Evolutionary conservation across 2,329 filamentous ascomycete species (phyloP).

Genomic region (Lachnellula subtilissima): DNA sequence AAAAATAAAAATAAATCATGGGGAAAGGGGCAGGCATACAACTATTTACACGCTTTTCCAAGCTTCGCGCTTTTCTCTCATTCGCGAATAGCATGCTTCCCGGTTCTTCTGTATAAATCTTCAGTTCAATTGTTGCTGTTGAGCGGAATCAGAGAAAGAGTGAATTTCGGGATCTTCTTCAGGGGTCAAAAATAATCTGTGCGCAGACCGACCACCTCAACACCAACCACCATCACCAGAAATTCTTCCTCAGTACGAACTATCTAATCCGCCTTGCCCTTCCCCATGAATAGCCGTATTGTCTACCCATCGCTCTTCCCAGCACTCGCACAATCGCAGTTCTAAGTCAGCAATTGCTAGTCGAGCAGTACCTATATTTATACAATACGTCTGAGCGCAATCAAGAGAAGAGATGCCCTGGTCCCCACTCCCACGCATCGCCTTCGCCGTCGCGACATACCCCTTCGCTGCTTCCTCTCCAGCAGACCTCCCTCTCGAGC

Average conservation of each 20-base stretch:
- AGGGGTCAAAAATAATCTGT: not conserved
- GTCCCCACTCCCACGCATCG: slow-evolving; percentile 93
- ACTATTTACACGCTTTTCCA: too few relatives aligned
- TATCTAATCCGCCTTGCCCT: not conserved
- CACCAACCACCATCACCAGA: not conserved
- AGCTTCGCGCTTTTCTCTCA: too few relatives aligned
- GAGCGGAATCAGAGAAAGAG: not conserved
- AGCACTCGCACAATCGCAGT: not conserved
- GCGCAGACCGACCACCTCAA: not conserved
- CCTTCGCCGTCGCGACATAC: slow-evolving; percentile 94
- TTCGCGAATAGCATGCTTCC: too few relatives aligned
- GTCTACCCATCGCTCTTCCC: slow-evolving; percentile 5
- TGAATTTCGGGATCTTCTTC: not conserved
- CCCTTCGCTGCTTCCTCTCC: slow-evolving; percentile 84
- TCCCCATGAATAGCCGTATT: slow-evolving; percentile 11
- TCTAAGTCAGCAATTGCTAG: not conserved
- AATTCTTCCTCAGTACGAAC: not conserved
- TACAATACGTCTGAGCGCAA: not conserved
- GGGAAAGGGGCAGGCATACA: too few relatives aligned
- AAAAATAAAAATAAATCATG: too few relatives aligned
- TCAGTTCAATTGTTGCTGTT: too few relatives aligned
- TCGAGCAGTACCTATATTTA: not conserved
- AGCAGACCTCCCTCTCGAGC: slow-evolving; percentile 90
- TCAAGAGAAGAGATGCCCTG: slow-evolving; percentile 68
- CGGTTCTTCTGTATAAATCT: too few relatives aligned